These are phyloP conservation scores for Ascochyta rabiei DNA, from an alignment of 2,329 filamentous ascomycete genomes.

Conservation along the genomic window DNA sequence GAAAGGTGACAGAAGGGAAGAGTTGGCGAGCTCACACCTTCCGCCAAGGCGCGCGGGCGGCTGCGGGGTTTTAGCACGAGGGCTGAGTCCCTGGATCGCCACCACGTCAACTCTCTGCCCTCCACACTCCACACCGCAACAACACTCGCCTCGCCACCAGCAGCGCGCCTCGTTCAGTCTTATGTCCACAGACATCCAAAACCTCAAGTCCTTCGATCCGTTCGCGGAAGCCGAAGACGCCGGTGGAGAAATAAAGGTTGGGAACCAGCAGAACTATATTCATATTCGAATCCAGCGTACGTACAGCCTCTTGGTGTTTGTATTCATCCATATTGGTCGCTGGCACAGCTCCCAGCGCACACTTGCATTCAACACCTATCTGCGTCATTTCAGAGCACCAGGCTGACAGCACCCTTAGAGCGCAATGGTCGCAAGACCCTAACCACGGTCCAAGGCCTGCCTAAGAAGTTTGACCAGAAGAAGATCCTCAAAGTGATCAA, in stretches of 20 bases:
- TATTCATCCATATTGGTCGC: background rate
- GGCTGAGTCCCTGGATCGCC: constrained; percentile 4
- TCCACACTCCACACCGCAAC: constrained; percentile 9
- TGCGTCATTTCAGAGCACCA: constrained; percentile 3
- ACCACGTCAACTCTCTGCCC: background rate
- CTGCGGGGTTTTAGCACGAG: constrained; percentile 3
- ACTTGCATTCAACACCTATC: background rate
- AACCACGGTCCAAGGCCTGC: constrained; percentile 98
- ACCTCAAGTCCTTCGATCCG: constrained; percentile 69
- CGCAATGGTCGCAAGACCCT: constrained; percentile 99
- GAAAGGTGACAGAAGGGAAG: background rate
- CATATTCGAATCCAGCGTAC: constrained; percentile 99
- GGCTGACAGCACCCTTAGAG: constrained; percentile 69
- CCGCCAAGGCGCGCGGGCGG: constrained; percentile 9
- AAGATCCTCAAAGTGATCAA: constrained; percentile 99
- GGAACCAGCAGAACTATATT: constrained; percentile 97
- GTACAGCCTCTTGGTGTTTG: constrained; percentile 48
- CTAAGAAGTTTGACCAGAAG: constrained; percentile 99
- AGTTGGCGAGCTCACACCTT: constrained; percentile 5
- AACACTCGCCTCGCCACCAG: constrained; percentile 19
- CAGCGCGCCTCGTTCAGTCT: constrained; percentile 41
- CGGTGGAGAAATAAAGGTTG: constrained; percentile 84
- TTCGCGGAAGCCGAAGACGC: constrained; percentile 99
- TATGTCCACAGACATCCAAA: constrained; percentile 55
- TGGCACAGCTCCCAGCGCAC: background rate